Conservation (phyloP, 192 early-diverging fungal genomes). For the Coemansia sp. region DNA sequence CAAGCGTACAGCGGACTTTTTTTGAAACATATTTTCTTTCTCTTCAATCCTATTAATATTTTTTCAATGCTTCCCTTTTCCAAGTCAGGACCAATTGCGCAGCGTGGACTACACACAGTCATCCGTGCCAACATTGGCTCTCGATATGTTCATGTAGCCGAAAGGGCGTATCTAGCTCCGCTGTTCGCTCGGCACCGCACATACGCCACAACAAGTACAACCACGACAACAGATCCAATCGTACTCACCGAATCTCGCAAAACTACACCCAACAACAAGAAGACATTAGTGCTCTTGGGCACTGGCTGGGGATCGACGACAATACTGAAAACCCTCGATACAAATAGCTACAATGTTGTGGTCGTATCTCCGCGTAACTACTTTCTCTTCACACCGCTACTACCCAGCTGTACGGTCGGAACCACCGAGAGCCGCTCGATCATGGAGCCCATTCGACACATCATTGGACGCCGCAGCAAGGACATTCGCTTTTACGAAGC, state of each 20-base stretch:
- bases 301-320: constrained; percentile 70
- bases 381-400: constrained; percentile 86
- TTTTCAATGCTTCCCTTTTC: background rate
- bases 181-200: background rate
- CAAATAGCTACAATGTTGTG: constrained; percentile 68
- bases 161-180: background rate
- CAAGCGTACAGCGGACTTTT: background rate
- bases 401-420: constrained; percentile 85
- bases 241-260: background rate
- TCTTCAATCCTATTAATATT: background rate
- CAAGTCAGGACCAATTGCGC: background rate
- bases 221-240: background rate
- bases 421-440: constrained; percentile 88
- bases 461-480: constrained; percentile 78
- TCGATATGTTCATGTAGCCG: background rate
- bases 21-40: background rate
- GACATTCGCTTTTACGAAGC: constrained; percentile 81
- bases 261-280: constrained; percentile 10
- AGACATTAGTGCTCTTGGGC: constrained; percentile 58
- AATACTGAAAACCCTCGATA: constrained; percentile 71
- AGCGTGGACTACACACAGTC: background rate
- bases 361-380: constrained; percentile 86
- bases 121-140: background rate
- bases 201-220: background rate
- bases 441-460: constrained; percentile 80